A percentile compares a stretch with the other conserved stretches of the same genome.
Conservation (phyloP, 768 basidiomycete genomes). For the Naganishia vishniacii region DNA sequence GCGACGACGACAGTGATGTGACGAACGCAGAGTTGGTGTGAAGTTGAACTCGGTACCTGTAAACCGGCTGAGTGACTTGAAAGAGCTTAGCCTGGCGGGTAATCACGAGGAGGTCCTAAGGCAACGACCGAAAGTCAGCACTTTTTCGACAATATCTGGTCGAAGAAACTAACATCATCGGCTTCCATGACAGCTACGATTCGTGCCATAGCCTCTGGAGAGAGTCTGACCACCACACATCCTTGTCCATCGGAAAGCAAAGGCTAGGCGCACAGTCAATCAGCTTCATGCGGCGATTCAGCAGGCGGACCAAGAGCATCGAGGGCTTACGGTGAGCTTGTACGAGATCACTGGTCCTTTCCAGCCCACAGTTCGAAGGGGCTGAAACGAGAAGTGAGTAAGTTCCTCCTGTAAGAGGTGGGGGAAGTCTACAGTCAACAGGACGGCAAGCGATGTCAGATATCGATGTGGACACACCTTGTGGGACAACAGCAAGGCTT, state of each 20-base stretch:
- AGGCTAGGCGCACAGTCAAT: background rate
- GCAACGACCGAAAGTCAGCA: no score
- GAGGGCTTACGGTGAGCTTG: background rate
- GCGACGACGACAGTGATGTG: background rate
- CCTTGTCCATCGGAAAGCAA: background rate
- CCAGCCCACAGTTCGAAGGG: background rate
- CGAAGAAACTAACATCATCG: background rate
- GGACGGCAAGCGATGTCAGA: background rate
- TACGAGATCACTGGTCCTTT: background rate
- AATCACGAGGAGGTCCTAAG: background rate
- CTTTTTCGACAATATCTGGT: background rate
- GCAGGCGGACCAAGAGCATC: no score
- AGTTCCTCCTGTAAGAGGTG: background rate
- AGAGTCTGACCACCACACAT: background rate
- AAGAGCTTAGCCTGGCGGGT: background rate
- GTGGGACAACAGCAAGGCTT: background rate
- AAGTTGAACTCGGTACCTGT: constrained; percentile 1
- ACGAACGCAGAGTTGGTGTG: background rate
- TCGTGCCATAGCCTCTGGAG: background rate
- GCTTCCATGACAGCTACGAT: background rate
- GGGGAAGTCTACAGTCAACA: background rate
- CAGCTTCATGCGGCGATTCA: background rate
- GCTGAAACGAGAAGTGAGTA: constrained; percentile 2
- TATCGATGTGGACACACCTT: background rate
- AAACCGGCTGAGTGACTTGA: background rate